These are phyloP conservation scores for Cutaneotrichosporon mucoides DNA, from an alignment of 1,284 basidiomycete species.

Conservation along the genomic window DNA sequence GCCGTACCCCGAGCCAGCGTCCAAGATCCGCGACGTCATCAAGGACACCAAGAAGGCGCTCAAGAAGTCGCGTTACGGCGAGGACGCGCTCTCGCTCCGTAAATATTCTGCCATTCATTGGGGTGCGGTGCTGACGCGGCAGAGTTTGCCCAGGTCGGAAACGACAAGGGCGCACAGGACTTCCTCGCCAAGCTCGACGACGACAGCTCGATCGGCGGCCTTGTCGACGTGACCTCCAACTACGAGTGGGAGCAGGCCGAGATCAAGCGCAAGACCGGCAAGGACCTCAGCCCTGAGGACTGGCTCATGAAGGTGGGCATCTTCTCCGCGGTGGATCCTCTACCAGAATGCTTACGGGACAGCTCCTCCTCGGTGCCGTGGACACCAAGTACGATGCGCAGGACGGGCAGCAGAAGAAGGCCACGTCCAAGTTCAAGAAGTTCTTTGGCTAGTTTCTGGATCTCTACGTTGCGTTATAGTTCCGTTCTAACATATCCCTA, in stretches of 20 bases:
- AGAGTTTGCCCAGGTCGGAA: conserved; percentile 16
- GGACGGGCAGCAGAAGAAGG: conserved; percentile 16
- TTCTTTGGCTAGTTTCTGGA: not conserved
- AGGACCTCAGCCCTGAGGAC: conserved; percentile 9
- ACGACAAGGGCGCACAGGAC: conserved; percentile 14
- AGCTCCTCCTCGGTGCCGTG: conserved; percentile 36
- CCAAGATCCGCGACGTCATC: conserved; percentile 12
- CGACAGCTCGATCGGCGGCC: conserved; percentile 9
- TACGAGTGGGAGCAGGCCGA: conserved; percentile 15
- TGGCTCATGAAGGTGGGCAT: conserved; percentile 6
- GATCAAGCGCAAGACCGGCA: conserved; percentile 12
- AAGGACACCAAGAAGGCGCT: conserved; percentile 10
- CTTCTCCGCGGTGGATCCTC: no score
- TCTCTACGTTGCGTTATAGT: no score
- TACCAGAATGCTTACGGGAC: conserved; percentile 1
- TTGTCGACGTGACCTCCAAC: conserved; percentile 12
- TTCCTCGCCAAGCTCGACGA: conserved; percentile 16
- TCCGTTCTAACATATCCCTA: no score
- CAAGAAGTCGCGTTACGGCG: conserved; percentile 11
- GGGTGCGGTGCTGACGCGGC: not conserved
- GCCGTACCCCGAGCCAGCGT: conserved; percentile 8
- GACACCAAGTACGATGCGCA: conserved; percentile 44
- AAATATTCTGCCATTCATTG: not conserved
- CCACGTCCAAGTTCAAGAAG: not conserved
- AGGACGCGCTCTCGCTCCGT: conserved; percentile 8